A percentile compares a stretch with the other conserved stretches of the same genome.
phyloP scores from a whole-genome alignment of 164 flowering plant species.

The Saururus chinensis region DNA sequence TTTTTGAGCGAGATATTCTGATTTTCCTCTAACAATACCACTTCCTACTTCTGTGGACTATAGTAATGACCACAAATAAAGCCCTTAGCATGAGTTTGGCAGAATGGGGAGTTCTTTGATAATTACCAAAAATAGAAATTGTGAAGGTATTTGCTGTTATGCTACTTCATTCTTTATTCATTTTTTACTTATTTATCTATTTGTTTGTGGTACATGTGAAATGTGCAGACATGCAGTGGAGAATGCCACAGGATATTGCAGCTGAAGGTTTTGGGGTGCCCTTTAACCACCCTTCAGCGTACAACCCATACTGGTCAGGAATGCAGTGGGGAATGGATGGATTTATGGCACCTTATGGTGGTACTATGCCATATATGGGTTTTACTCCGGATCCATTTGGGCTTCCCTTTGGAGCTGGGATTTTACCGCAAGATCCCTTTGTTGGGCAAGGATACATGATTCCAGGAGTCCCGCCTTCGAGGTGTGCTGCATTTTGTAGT shows the following conservation, averaged over 20 bases:
- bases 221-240: slow-evolving; percentile 54
- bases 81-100: too few species aligned
- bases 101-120: too few species aligned
- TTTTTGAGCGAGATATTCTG: too few species aligned
- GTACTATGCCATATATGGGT: slow-evolving; percentile 57
- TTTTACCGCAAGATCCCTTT: slow-evolving; percentile 65
- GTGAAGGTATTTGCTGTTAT: neutral
- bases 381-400: slow-evolving; percentile 52
- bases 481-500: too few species aligned
- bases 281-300: slow-evolving; percentile 42
- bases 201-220: neutral
- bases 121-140: too few species aligned
- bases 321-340: slow-evolving; percentile 72
- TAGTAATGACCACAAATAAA: too few species aligned
- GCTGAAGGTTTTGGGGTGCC: slow-evolving; percentile 66
- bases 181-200: neutral
- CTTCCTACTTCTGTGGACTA: too few species aligned
- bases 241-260: slow-evolving; percentile 46
- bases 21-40: too few species aligned
- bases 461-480: slow-evolving; percentile 47
- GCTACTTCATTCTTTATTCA: neutral
- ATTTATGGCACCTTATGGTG: slow-evolving; percentile 42
- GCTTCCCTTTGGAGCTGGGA: slow-evolving; percentile 39
- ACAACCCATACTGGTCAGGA: slow-evolving; percentile 64
- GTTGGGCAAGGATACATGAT: slow-evolving; percentile 46